phyloP scores from a whole-genome alignment of 2,329 filamentous ascomycete genomes.

The Penicillium sp. region DNA sequence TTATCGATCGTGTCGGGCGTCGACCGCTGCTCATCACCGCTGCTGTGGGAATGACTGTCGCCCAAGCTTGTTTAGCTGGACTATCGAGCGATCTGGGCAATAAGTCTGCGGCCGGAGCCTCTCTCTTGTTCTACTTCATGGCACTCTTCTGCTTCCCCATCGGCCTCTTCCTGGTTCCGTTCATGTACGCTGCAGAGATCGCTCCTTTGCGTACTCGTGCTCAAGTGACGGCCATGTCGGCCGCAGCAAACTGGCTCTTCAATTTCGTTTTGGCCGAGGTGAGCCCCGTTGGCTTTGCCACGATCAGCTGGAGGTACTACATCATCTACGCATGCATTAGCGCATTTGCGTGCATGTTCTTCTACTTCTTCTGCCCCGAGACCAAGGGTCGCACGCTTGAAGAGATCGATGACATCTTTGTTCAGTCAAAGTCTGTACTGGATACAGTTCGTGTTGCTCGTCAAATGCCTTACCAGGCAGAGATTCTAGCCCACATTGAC shows the following conservation, averaged over 20 bases:
- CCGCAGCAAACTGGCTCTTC: constrained; percentile 46
- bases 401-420: constrained; percentile 42
- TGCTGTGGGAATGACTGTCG: constrained; percentile 20
- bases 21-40: constrained; percentile 35
- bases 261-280: constrained; percentile 40
- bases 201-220: constrained; percentile 45
- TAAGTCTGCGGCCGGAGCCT: constrained; percentile 51
- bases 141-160: constrained; percentile 64
- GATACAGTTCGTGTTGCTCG: constrained; percentile 24
- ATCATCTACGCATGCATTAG: constrained; percentile 49
- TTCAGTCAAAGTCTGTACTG: constrained; percentile 30
- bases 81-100: constrained; percentile 35
- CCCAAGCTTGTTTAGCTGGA: constrained; percentile 16
- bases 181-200: constrained; percentile 62
- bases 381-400: constrained; percentile 41
- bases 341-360: constrained; percentile 24
- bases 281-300: constrained; percentile 39
- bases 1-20: constrained; percentile 42
- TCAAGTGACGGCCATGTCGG: constrained; percentile 59
- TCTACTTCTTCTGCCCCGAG: constrained; percentile 43
- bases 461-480: constrained; percentile 22
- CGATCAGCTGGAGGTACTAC: constrained; percentile 52
- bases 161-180: constrained; percentile 61
- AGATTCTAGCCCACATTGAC: constrained; percentile 11
- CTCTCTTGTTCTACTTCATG: constrained; percentile 60